These are phyloP conservation scores for Boletus barrowsii DNA, from an alignment of 768 basidiomycete species.

Conservation along the genomic window DNA sequence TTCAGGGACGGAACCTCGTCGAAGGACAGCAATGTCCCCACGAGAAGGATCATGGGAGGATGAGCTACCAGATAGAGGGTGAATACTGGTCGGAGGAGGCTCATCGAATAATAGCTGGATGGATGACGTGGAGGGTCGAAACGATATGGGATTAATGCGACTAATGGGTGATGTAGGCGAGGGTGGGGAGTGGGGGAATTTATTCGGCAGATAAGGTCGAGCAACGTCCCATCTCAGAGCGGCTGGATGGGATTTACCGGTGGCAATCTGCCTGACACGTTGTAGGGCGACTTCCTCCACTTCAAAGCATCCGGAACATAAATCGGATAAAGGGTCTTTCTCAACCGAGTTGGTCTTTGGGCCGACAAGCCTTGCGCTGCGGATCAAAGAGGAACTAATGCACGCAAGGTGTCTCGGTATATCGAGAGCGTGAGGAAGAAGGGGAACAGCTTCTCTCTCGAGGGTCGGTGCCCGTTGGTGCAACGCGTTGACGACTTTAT, in stretches of 20 bases:
- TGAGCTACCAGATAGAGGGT: conserved; percentile 1
- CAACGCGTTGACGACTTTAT: conserved; percentile 52
- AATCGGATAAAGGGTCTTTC: conserved; percentile 45
- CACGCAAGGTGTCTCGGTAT: conserved; percentile 75
- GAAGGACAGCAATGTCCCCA: conserved; percentile 14
- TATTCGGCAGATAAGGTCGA: neutral
- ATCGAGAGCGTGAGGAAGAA: conserved; percentile 73
- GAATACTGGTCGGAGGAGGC: neutral
- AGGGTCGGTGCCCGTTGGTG: conserved; percentile 55
- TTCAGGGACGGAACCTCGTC: conserved; percentile 30
- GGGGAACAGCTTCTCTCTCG: conserved; percentile 67
- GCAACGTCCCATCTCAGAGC: conserved; percentile 17
- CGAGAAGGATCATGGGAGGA: conserved; percentile 1
- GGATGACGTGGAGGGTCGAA: conserved; percentile 48
- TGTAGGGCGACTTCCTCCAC: conserved; percentile 68
- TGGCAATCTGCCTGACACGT: conserved; percentile 61
- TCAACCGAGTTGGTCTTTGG: conserved; percentile 31
- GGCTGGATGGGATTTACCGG: conserved; percentile 11
- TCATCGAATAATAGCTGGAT: conserved; percentile 33
- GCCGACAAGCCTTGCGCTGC: conserved; percentile 49
- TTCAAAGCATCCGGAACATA: conserved; percentile 61
- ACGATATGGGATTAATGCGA: conserved; percentile 22
- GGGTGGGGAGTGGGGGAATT: conserved; percentile 10
- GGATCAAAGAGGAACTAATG: conserved; percentile 70
- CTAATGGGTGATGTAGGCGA: conserved; percentile 21